A percentile compares a stretch with the other conserved stretches of the same genome.
These are phyloP conservation scores for Myrica gale DNA, from an alignment of 306 rosid species.

Conservation along the genomic window DNA sequence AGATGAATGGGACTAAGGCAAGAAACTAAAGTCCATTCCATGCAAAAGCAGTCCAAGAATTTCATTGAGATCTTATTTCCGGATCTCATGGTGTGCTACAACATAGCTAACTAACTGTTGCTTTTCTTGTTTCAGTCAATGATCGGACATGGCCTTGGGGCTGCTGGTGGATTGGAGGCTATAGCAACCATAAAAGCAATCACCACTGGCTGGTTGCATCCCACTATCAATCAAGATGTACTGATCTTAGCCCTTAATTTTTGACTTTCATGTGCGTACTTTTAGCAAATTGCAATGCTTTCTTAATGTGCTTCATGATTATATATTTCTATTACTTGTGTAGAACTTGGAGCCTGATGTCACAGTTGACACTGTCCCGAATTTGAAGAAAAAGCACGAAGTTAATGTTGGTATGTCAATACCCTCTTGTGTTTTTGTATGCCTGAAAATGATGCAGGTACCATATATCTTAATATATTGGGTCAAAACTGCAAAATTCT, in stretches of 20 bases:
- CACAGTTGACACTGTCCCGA: slow-evolving; percentile 65
- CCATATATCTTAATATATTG: not conserved
- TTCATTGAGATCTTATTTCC: not conserved
- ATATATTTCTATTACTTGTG: not conserved
- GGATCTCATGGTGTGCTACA: not conserved
- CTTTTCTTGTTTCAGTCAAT: slow-evolving; percentile 48
- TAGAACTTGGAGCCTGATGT: slow-evolving; percentile 66
- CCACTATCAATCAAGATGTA: slow-evolving; percentile 72
- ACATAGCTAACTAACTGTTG: not conserved
- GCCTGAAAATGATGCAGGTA: not conserved
- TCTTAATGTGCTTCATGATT: slow-evolving; percentile 1
- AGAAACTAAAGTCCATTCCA: slow-evolving; percentile 8
- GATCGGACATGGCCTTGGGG: slow-evolving; percentile 83
- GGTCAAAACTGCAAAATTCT: not conserved
- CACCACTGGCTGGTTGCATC: slow-evolving; percentile 70
- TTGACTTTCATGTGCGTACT: slow-evolving; percentile 1
- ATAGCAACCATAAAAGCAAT: slow-evolving; percentile 73
- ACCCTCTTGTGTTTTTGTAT: not conserved
- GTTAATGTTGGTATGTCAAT: slow-evolving; percentile 62
- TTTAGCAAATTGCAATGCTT: not conserved
- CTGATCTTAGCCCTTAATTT: not conserved
- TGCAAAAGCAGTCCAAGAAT: not conserved
- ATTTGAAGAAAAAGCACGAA: slow-evolving; percentile 65
- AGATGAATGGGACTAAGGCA: slow-evolving; percentile 75
- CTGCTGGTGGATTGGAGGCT: slow-evolving; percentile 81